Percentiles rank a stretch among this genome's conserved stretches.
phyloP scores from a whole-genome alignment of 1,139 yeast genomes.

The Ogataea hybrid region DNA sequence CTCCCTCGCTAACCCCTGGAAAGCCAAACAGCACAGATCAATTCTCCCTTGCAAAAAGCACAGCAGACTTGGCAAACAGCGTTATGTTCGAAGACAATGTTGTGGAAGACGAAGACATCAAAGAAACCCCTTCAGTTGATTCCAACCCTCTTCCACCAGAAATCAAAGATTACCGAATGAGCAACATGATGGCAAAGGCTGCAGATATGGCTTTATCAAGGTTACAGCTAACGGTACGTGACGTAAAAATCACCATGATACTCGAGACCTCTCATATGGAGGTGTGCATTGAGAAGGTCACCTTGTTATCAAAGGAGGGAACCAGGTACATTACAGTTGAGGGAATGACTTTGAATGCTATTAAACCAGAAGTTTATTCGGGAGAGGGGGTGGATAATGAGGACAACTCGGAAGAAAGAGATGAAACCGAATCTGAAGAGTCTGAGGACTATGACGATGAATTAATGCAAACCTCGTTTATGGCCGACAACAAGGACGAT shows the following conservation, averaged over 20 bases:
- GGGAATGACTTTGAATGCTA: slow-evolving; percentile 39
- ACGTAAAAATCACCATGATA: slow-evolving; percentile 47
- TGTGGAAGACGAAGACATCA: slow-evolving; percentile 16
- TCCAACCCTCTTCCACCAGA: neutral
- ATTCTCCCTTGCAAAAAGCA: slow-evolving; percentile 58
- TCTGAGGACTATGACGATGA: slow-evolving; percentile 30
- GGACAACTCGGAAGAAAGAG: slow-evolving; percentile 13
- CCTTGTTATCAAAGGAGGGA: slow-evolving; percentile 47
- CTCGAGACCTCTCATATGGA: slow-evolving; percentile 49
- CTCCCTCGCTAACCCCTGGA: slow-evolving; percentile 35
- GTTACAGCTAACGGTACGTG: slow-evolving; percentile 46
- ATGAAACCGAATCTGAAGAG: slow-evolving; percentile 16
- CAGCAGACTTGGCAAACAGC: slow-evolving; percentile 63
- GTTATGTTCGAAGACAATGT: slow-evolving; percentile 42
- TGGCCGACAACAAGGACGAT: slow-evolving; percentile 33
- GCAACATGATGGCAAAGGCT: slow-evolving; percentile 59
- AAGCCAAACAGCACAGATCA: slow-evolving; percentile 31
- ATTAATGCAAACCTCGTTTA: slow-evolving; percentile 37
- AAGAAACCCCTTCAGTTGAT: slow-evolving; percentile 1
- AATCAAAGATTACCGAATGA: slow-evolving; percentile 30
- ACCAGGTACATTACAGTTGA: slow-evolving; percentile 40
- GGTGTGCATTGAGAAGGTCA: slow-evolving; percentile 41
- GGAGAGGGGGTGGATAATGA: slow-evolving; percentile 22
- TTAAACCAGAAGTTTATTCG: slow-evolving; percentile 38
- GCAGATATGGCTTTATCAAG: slow-evolving; percentile 71